These are phyloP conservation scores for Leccinellum albellum DNA, from an alignment of 768 basidiomycete genomes.

Conservation along the genomic window DNA sequence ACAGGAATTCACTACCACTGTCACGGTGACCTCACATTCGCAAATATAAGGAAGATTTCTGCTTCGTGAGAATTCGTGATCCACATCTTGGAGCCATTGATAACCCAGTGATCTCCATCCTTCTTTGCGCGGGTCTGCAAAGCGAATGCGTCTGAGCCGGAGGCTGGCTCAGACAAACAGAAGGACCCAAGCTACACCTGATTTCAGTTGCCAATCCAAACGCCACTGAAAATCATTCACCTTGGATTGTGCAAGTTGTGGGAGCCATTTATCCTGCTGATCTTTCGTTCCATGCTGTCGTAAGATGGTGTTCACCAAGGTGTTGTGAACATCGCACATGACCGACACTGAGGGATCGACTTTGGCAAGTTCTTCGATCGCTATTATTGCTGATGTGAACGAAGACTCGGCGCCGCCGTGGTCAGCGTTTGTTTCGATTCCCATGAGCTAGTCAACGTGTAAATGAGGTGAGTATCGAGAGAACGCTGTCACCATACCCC, in stretches of 20 bases:
- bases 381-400: slow-evolving; percentile 94
- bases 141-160: slow-evolving; percentile 97
- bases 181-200: slow-evolving; percentile 82
- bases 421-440: slow-evolving; percentile 84
- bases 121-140: slow-evolving; percentile 89
- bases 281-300: slow-evolving; percentile 81
- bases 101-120: slow-evolving; percentile 78
- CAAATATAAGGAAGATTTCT: slow-evolving; percentile 90
- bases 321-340: slow-evolving; percentile 97
- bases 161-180: slow-evolving; percentile 88
- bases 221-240: slow-evolving; percentile 35
- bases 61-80: slow-evolving; percentile 95
- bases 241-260: slow-evolving; percentile 73
- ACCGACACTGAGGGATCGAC: slow-evolving; percentile 96
- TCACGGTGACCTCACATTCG: slow-evolving; percentile 75
- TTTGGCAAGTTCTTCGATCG: slow-evolving; percentile 95
- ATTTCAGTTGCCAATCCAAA: slow-evolving; percentile 3
- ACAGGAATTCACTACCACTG: neutral
- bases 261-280: slow-evolving; percentile 86
- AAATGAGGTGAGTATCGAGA: neutral
- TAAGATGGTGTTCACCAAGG: slow-evolving; percentile 92
- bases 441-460: slow-evolving; percentile 72
- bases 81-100: slow-evolving; percentile 99
- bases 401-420: slow-evolving; percentile 86
- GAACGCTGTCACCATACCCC: slow-evolving; percentile 55